Base-by-base conservation (phyloP, 768 basidiomycete species). In the Antrodiella citrinella region DNA sequence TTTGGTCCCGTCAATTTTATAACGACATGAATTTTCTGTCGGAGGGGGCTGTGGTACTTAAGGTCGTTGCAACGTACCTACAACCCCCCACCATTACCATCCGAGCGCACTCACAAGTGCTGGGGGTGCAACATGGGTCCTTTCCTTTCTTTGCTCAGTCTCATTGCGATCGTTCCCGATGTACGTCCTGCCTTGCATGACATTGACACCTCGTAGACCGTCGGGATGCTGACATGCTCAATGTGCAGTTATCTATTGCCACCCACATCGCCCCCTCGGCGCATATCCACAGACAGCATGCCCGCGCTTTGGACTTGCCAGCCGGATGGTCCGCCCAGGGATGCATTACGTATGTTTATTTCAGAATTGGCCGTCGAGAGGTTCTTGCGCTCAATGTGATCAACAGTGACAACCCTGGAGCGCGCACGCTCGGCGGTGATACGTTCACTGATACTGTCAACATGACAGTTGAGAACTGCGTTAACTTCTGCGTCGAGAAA, bases 401-500 rank as follows among this genome's bases (percentile, higher is more conserved):
- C 30, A 7, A 35, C 26, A 50, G 49, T 7, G 49, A 50, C 60
- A 75, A 74, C 41, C 66, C 72, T 25, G 74, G 62, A n/a, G 64
- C 70, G 5, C 81, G 88, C 22, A 78, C 86, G 0, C 73, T 90
- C 40, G 65, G 67, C 4, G 76, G 71, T 12, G 67, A 74, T 1
- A 63, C 69, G 2, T 78, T 67, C 52, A 65, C 71, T 12, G 71
- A 72, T 56, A 63, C 73, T 13, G 68, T 64, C 4, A 66, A 65
- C 20, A 87, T 89, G 82, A 88, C 86, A 3, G 71, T 80, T 23
- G 81, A 75, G 57, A 60, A 62, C 13, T 78, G 76, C 57, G 63
- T 77, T 53, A 60, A 25, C 48, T 77, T 68, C 55, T 78, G 76
- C 60, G 66, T 71, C 26, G 46, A 65, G n/a, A 63, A 70, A 49